Conservation (phyloP, 2,329 filamentous ascomycete species). For the Phialocephala sp. region DNA sequence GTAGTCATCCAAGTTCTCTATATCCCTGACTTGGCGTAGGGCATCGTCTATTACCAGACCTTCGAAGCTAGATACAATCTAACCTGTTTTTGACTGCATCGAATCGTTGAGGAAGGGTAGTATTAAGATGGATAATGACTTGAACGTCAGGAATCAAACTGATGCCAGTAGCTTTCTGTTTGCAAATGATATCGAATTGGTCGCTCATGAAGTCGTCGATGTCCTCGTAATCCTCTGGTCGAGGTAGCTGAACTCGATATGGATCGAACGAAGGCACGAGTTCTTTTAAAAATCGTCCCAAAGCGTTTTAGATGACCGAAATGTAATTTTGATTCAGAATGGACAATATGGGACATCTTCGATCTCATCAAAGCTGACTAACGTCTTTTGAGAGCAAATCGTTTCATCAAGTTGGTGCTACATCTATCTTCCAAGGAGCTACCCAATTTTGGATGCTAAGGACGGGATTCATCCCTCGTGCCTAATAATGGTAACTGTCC, state of each 20-base stretch:
- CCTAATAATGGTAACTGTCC: not conserved
- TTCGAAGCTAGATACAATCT: not conserved
- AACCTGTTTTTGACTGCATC: not conserved
- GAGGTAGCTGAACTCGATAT: not conserved
- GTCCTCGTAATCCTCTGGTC: not conserved
- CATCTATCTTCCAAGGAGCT: too few species aligned
- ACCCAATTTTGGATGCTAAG: too few species aligned
- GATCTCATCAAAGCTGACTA: too few species aligned
- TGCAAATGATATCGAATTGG: not conserved
- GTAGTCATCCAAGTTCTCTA: not conserved
- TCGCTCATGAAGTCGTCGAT: not conserved
- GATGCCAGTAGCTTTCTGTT: not conserved
- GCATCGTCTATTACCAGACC: too few species aligned
- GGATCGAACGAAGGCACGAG: not conserved
- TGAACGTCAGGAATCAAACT: not conserved
- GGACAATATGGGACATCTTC: too few species aligned
- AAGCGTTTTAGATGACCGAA: too few species aligned
- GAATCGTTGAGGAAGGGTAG: not conserved
- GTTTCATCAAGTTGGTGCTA: too few species aligned
- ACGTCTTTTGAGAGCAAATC: not conserved
- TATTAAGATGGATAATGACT: not conserved
- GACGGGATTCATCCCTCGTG: not conserved
- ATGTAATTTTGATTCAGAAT: too few species aligned
- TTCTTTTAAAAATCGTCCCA: not conserved
- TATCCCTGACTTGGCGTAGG: not conserved